phyloP scores from a whole-genome alignment of 1,284 basidiomycete genomes.

The Tranzscheliella williamsii region DNA sequence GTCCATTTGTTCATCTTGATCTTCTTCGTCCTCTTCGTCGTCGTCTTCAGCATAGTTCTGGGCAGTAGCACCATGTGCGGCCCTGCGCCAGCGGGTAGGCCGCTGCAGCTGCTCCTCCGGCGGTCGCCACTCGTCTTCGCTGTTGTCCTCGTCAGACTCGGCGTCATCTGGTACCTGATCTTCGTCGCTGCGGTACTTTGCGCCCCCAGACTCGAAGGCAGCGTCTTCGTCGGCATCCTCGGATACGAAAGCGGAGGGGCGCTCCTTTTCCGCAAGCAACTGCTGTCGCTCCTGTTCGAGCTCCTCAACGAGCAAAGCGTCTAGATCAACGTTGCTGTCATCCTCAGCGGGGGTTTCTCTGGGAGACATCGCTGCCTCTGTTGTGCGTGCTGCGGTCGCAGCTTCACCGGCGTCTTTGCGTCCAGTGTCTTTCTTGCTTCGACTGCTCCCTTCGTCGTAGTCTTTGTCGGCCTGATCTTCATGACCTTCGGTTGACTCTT shows the following conservation, averaged over 20 bases:
- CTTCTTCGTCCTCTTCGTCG: conserved; percentile 30
- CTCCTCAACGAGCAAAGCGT: conserved; percentile 7
- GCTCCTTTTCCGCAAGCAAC: conserved; percentile 11
- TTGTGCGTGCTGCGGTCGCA: too few relatives aligned
- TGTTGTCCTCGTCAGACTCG: not conserved
- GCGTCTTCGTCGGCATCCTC: not conserved
- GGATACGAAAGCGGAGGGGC: not conserved
- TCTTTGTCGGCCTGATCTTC: too few relatives aligned
- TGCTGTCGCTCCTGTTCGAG: conserved; percentile 21
- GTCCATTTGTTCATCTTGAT: not conserved
- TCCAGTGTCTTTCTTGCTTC: not conserved
- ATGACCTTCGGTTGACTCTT: too few relatives aligned
- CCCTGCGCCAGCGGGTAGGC: not conserved
- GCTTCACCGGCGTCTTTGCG: not conserved
- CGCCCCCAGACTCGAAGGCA: too few relatives aligned
- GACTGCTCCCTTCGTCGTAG: not conserved
- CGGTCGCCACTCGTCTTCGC: conserved; percentile 2
- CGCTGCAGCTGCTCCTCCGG: not conserved
- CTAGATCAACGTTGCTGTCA: not conserved
- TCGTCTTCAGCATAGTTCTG: conserved; percentile 1
- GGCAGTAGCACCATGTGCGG: too few relatives aligned
- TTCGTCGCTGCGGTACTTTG: too few relatives aligned
- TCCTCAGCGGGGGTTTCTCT: too few relatives aligned
- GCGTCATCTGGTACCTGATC: not conserved
- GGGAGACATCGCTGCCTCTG: too few relatives aligned